Evolutionary conservation across 2,329 filamentous ascomycete genomes (phyloP).

Genomic region (Phaeophleospora eucalypticola): DNA sequence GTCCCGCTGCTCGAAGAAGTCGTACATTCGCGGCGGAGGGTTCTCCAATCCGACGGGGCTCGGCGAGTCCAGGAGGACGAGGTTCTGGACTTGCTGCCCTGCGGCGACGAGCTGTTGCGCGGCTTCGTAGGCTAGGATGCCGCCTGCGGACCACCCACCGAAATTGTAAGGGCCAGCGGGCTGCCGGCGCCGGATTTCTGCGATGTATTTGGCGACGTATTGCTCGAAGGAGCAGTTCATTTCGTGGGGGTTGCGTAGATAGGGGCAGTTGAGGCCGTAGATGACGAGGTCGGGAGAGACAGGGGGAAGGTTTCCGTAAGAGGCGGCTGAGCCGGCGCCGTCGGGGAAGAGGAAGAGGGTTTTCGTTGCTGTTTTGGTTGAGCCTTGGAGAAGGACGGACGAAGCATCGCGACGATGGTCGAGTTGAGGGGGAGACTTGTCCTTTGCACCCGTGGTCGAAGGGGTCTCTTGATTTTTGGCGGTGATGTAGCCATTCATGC

Average conservation of each 20-base stretch:
- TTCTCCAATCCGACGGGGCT: conserved; percentile 50
- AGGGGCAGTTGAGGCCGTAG: conserved; percentile 41
- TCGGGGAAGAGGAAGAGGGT: conserved; percentile 40
- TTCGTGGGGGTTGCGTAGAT: background rate
- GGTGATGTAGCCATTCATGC: background rate
- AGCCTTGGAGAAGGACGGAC: conserved; percentile 19
- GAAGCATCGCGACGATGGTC: background rate
- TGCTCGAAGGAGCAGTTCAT: conserved; percentile 1
- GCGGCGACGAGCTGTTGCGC: conserved; percentile 19
- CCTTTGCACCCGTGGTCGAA: background rate
- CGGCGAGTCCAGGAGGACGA: conserved; percentile 30
- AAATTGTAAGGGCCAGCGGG: conserved; percentile 57
- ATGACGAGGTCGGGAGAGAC: conserved; percentile 30
- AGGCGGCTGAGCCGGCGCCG: conserved; percentile 45
- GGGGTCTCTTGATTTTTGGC: background rate
- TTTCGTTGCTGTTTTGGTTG: conserved; percentile 9
- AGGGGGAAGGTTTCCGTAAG: conserved; percentile 41
- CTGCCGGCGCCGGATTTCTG: conserved; percentile 44
- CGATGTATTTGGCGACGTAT: background rate
- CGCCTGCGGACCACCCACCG: conserved; percentile 72
- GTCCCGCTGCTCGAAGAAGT: conserved; percentile 41
- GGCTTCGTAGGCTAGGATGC: conserved; percentile 57
- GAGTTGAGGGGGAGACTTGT: background rate
- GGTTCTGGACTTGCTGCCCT: conserved; percentile 22
- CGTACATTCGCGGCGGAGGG: conserved; percentile 53